Evolutionary conservation across 1,284 basidiomycete species (phyloP).

Genomic region (Microbotryum violaceum): DNA sequence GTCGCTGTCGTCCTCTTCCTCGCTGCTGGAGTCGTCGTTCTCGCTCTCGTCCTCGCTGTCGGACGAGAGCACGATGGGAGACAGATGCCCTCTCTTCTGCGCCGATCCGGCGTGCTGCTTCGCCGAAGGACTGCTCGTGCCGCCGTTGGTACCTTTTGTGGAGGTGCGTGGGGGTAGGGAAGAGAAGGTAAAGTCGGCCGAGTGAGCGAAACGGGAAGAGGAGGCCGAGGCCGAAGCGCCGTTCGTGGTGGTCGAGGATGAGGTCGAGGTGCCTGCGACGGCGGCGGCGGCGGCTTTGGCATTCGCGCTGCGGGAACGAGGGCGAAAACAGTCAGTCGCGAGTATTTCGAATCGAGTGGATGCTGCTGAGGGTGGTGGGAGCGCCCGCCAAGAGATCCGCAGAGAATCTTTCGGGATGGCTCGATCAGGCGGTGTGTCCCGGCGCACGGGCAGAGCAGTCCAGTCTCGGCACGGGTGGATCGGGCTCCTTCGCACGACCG

Average conservation of each 20-base stretch:
- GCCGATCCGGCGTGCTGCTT: no score
- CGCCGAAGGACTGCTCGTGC: no score
- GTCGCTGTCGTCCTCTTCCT: conserved; percentile 2
- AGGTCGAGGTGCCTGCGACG: no score
- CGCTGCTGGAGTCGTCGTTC: neutral
- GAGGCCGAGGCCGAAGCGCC: neutral
- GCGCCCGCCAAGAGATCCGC: no score
- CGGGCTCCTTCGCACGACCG: neutral
- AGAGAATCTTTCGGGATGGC: neutral
- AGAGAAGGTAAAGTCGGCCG: conserved; percentile 19
- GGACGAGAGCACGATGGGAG: conserved; percentile 1
- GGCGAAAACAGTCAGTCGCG: no score
- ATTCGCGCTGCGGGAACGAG: no score
- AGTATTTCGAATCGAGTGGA: no score
- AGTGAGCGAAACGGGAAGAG: conserved; percentile 11
- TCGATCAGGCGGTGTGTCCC: neutral
- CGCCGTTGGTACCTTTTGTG: neutral
- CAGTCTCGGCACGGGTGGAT: neutral
- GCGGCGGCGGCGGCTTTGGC: no score
- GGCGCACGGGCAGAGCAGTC: neutral
- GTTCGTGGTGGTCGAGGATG: neutral
- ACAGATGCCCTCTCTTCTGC: neutral
- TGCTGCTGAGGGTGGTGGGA: no score
- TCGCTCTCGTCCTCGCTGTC: conserved; percentile 4
- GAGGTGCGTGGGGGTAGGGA: neutral